These are phyloP conservation scores for Erythrophleum fordii DNA, from an alignment of 306 rosid species.

Conservation along the genomic window DNA sequence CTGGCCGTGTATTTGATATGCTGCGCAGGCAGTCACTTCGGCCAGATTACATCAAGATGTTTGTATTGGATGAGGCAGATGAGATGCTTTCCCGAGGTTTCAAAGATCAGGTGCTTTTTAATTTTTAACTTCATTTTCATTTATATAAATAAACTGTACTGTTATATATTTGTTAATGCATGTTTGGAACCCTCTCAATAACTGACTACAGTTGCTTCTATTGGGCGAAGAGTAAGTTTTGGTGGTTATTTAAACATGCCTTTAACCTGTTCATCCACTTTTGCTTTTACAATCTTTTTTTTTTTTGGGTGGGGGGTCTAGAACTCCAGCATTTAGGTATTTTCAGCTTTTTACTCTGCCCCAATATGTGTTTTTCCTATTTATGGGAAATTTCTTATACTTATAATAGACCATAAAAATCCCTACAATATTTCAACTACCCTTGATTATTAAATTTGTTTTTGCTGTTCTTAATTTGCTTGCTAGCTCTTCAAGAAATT, in stretches of 20 bases:
- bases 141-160: not conserved
- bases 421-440: not conserved
- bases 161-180: not conserved
- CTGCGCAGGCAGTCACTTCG: slow-evolving; percentile 75
- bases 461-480: too few relatives aligned
- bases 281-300: not conserved
- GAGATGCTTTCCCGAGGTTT: slow-evolving; percentile 87
- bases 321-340: not conserved
- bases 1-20: slow-evolving; percentile 89
- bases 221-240: not conserved
- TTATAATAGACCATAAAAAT: not conserved
- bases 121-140: not conserved
- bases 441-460: not conserved
- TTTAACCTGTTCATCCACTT: not conserved
- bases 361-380: not conserved
- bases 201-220: not conserved
- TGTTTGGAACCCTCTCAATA: not conserved
- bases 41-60: slow-evolving; percentile 71
- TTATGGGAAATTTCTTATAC: not conserved
- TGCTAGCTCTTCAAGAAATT: not conserved
- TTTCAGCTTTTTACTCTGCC: not conserved
- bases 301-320: too few relatives aligned
- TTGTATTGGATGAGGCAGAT: slow-evolving; percentile 90
- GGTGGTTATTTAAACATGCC: not conserved
- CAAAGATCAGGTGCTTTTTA: slow-evolving; percentile 69